Evolutionary conservation across 2,329 filamentous ascomycete species (phyloP), one percentile per base, ranked within the genome.

Genomic region (Colletotrichum sp.): DNA sequence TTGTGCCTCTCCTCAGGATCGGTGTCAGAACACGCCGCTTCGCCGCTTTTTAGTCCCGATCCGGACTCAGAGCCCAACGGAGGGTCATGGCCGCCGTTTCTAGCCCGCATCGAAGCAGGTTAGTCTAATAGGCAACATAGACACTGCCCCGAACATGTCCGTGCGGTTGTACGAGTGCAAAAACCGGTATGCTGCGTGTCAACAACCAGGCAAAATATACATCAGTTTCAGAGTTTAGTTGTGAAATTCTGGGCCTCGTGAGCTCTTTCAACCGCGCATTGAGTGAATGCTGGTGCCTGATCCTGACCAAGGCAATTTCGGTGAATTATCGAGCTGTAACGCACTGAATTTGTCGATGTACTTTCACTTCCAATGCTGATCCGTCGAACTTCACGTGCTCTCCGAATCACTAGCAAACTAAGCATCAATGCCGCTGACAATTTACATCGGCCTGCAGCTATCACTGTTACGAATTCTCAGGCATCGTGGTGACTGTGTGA

Each of bases 21-120:
- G 39, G 39, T 44, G 39, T 1, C 39, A 0, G 39, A 49, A 0
- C 18, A 0, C 3, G 18, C 39, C 39, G 39, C 39, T 12, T 49
- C 39, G 12, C 39, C 9, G 39, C 39, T 49, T 49, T 1, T 21
- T n/a, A 49, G 18, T 10, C 39, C 39, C 39, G 39, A 49, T 49
- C 39, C 39, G 39, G 39, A n/a, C 1, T 2, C 39, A 9, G 39
- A 49, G 36, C 39, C 18, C 39, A 49, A 49, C 18, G 18, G 18
- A 1, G 39, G 39, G 39, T n/a, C 39, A 0, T 0, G 39, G 39
- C 39, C 18, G 18, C 39, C 0, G 1, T 49, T 49, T 12, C 5
- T 0, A 49, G 18, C 36, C 16, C 16, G 39, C 39, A 0, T 49
- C 0, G 2, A n/a, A n/a, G 0, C 39, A 0, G 18, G 39, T 18